These are phyloP conservation scores for Phalaenopsis hybrid DNA, from an alignment of 116 monocot genomes.

Conservation along the genomic window DNA sequence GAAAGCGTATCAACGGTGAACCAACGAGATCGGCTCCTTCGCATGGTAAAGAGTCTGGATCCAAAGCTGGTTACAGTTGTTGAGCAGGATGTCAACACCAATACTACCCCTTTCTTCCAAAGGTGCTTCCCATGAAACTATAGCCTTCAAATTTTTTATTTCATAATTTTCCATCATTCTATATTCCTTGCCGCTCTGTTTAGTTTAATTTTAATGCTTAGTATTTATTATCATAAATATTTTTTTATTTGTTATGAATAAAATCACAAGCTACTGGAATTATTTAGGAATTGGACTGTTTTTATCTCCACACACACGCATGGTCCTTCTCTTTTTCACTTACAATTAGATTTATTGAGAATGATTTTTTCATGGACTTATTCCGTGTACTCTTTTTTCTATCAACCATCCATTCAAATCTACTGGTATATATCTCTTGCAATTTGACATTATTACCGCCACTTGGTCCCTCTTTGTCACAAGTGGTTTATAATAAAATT, in stretches of 20 bases:
- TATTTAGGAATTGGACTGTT: background rate
- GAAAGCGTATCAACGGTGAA: constrained; percentile 94
- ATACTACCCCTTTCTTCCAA: constrained; percentile 87
- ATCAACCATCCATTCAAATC: background rate
- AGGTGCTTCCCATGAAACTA: constrained; percentile 34
- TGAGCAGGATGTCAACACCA: constrained; percentile 93
- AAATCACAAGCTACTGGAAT: no score
- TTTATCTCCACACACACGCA: background rate
- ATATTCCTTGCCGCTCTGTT: background rate
- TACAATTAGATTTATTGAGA: no score
- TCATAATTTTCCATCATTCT: no score
- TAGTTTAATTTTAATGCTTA: background rate
- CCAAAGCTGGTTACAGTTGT: constrained; percentile 88
- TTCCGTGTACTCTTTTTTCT: background rate
- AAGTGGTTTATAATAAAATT: background rate
- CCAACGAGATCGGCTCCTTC: constrained; percentile 77
- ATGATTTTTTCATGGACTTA: background rate
- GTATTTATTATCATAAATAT: background rate
- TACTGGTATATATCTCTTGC: background rate
- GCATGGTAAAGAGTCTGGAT: constrained; percentile 86
- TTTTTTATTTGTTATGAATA: no score
- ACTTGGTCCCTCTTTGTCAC: background rate
- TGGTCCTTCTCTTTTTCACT: no score
- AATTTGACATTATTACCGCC: background rate
- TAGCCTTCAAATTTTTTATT: background rate